These are phyloP conservation scores for Penicillium sp. DNA, from an alignment of 2,329 filamentous ascomycete genomes.

Conservation along the genomic window DNA sequence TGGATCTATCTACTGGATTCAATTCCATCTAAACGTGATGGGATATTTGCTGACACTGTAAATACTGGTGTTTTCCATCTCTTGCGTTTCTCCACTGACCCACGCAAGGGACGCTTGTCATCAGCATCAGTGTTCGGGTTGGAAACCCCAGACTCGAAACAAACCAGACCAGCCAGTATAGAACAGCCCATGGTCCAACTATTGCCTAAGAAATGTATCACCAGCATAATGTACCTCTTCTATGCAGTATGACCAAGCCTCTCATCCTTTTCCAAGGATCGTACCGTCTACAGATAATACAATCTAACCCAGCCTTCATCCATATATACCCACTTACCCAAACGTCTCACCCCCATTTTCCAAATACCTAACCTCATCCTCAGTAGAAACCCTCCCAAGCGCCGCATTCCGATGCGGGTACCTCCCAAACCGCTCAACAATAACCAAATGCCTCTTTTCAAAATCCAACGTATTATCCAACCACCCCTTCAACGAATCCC, in stretches of 20 bases:
- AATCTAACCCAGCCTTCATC: background rate
- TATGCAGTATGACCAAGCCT: slow-evolving; percentile 32
- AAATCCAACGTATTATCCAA: slow-evolving; percentile 15
- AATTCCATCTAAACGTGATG: background rate
- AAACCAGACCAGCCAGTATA: slow-evolving; percentile 69
- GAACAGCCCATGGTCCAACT: slow-evolving; percentile 76
- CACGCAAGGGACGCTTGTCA: slow-evolving; percentile 31
- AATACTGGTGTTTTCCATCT: no score
- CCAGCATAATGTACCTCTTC: slow-evolving; percentile 35
- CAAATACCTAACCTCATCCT: slow-evolving; percentile 24
- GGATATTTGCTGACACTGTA: no score
- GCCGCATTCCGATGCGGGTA: slow-evolving; percentile 27
- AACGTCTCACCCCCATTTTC: slow-evolving; percentile 26
- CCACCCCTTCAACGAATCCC: slow-evolving; percentile 9
- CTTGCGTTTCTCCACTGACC: slow-evolving; percentile 21
- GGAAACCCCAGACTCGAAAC: slow-evolving; percentile 49
- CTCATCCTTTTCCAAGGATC: slow-evolving; percentile 30
- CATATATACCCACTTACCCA: background rate
- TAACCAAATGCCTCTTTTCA: slow-evolving; percentile 24
- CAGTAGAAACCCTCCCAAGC: slow-evolving; percentile 20
- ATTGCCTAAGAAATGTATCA: slow-evolving; percentile 53
- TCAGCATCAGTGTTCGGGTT: slow-evolving; percentile 33
- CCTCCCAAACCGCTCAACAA: slow-evolving; percentile 27
- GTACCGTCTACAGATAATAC: slow-evolving; percentile 16
- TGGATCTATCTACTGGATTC: background rate